Conservation (phyloP, 2,329 filamentous ascomycete genomes). For the Fusarium tupiense region DNA sequence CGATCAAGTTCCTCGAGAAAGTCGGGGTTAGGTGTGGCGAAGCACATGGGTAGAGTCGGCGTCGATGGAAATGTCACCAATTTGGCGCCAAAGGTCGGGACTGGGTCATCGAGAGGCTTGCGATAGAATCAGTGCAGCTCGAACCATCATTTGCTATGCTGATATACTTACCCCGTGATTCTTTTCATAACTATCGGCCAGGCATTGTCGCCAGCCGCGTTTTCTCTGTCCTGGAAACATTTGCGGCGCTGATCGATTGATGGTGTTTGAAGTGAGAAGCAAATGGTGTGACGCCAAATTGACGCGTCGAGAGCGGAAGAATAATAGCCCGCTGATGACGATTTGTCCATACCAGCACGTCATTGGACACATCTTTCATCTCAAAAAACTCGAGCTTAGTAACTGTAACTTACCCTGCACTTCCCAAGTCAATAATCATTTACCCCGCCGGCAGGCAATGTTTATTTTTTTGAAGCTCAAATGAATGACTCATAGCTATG, state of each 20-base stretch:
- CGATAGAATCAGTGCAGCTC: neutral
- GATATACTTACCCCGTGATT: fast-evolving
- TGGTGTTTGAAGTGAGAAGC: neutral
- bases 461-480: no score
- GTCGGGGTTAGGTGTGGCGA: neutral
- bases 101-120: neutral
- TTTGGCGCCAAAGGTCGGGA: neutral
- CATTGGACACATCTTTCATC: neutral
- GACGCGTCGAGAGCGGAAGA: neutral
- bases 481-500: no score
- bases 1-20: neutral
- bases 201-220: neutral
- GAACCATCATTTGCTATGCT: fast-evolving
- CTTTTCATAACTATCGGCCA: neutral
- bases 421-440: no score
- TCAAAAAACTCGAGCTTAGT: no score
- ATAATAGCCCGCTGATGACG: neutral
- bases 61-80: neutral
- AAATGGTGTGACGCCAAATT: fast-evolving
- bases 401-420: no score
- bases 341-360: neutral
- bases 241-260: fast-evolving
- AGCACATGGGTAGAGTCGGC: neutral
- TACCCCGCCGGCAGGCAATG: no score
- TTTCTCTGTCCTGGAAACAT: neutral